Percentiles rank a stretch among this genome's conserved stretches.
Conservation (phyloP, 2,329 filamentous ascomycete genomes). For the Cladosporium sp. region DNA sequence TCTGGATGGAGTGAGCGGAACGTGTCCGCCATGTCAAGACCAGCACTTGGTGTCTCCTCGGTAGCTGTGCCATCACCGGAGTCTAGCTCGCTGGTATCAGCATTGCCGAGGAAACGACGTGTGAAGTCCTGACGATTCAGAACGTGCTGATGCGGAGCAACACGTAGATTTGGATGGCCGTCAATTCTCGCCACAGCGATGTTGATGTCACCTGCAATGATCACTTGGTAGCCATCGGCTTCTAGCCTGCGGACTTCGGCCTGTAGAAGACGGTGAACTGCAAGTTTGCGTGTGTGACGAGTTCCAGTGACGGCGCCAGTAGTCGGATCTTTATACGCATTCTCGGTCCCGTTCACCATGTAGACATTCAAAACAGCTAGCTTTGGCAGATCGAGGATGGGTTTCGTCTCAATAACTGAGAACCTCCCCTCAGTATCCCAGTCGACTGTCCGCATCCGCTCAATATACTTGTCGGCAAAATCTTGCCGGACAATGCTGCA, state of each 20-base stretch:
- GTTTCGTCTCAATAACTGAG: constrained; percentile 45
- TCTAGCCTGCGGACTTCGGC: constrained; percentile 48
- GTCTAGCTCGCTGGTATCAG: constrained; percentile 9
- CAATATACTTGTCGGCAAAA: constrained; percentile 35
- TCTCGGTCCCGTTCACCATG: constrained; percentile 54
- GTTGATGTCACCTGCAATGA: constrained; percentile 57
- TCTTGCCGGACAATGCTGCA: constrained; percentile 51
- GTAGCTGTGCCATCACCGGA: neutral
- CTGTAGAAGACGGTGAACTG: constrained; percentile 49
- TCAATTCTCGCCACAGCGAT: constrained; percentile 47
- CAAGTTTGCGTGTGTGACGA: constrained; percentile 53
- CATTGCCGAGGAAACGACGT: constrained; percentile 44
- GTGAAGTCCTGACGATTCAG: constrained; percentile 55
- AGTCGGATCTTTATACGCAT: constrained; percentile 46
- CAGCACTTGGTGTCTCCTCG: constrained; percentile 20
- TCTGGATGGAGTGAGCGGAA: constrained; percentile 49
- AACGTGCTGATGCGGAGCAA: constrained; percentile 49
- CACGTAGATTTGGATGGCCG: constrained; percentile 51
- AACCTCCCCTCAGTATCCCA: constrained; percentile 58
- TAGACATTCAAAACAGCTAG: constrained; percentile 56
- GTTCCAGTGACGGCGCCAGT: constrained; percentile 48
- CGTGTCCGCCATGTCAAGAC: constrained; percentile 45
- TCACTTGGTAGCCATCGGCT: constrained; percentile 42
- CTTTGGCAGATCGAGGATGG: constrained; percentile 25
- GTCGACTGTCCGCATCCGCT: constrained; percentile 41